Base-by-base conservation (phyloP, 2,329 filamentous ascomycete species). In the Sporothrix variecibatus region DNA sequence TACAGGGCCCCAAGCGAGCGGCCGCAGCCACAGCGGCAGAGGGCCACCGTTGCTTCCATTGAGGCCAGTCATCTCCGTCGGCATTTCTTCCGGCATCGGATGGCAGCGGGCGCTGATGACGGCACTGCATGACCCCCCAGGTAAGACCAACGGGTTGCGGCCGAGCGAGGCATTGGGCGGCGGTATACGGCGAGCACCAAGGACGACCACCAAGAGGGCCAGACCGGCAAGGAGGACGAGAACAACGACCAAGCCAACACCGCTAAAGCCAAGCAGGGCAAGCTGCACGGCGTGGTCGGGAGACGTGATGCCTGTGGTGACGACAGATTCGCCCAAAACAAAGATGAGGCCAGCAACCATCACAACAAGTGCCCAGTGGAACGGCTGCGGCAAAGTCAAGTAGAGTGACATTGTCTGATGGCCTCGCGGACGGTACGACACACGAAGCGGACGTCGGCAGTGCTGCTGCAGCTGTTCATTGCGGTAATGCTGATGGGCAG, bases 101-200 rank as follows among this genome's bases (percentile, higher is more conserved):
- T 87, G 86, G 79, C 86, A 87, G 69, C 84, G 80, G 31, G 86
- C 83, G 78, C 83, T 85, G 75, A 89, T 78, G n/a, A 87, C 86
- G 9, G 86, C 87, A 75, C 85, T 87, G 80, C 86, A 88, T 58
- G 82, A 81, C 12, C 86, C 86, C 40, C 83, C 86, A 28, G 78
- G 79, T 49, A 88, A 77, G 1, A 82, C 82, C 31, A 88, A 83
- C 28, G 87, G 87, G 80, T 88, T 88, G 1, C 85, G 12, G 60
- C 58, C 43, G 11, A 72, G 40, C 17, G 43, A 64, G n/a, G 20
- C 43, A 26, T 34, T 38, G 9, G 40, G 82, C 81, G 9, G 81
- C 79, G 2, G 81, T 78, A 85, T 82, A 40, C 82, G 81, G 11
- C 84, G 82, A 67, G 85, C 76, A 15, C 84, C 85, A 17, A 87